Percentiles rank a stretch among this genome's conserved stretches.
phyloP scores from a whole-genome alignment of 208 protist genomes.

The Crithidia sp. region DNA sequence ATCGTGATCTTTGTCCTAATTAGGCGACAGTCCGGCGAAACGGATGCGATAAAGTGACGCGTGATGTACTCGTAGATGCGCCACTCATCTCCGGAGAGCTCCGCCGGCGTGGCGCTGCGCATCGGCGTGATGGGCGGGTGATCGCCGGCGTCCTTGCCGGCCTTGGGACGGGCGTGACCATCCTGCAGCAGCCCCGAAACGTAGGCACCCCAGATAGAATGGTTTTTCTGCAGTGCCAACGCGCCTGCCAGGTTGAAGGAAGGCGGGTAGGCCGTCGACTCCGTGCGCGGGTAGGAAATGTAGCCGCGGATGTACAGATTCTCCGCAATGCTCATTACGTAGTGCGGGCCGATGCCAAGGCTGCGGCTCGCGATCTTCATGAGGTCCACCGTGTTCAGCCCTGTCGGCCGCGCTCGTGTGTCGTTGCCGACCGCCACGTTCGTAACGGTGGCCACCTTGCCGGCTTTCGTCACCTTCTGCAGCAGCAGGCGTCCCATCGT shows the following conservation, averaged over 20 bases:
- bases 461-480: conserved; percentile 53
- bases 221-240: conserved; percentile 58
- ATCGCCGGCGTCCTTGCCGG: conserved; percentile 89
- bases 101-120: conserved; percentile 55
- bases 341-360: conserved; percentile 91
- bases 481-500: conserved; percentile 74
- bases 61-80: conserved; percentile 90
- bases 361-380: conserved; percentile 88
- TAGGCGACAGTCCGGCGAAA: conserved; percentile 82
- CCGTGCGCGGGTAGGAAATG: conserved; percentile 97
- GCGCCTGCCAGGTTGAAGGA: conserved; percentile 84
- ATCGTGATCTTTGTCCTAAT: conserved; percentile 76
- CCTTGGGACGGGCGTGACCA: conserved; percentile 77
- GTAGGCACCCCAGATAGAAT: conserved; percentile 77
- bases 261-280: conserved; percentile 93
- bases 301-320: conserved; percentile 97
- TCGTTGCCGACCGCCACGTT: conserved; percentile 64
- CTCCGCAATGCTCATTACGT: conserved; percentile 96
- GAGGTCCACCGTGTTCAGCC: conserved; percentile 96
- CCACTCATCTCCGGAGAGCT: conserved; percentile 88
- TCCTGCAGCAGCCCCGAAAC: conserved; percentile 63
- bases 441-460: conserved; percentile 68
- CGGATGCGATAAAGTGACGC: conserved; percentile 88
- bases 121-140: conserved; percentile 94
- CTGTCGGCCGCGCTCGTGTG: conserved; percentile 72